These are phyloP conservation scores for Juglanconis sp. DNA, from an alignment of 2,329 filamentous ascomycete species.

Conservation along the genomic window DNA sequence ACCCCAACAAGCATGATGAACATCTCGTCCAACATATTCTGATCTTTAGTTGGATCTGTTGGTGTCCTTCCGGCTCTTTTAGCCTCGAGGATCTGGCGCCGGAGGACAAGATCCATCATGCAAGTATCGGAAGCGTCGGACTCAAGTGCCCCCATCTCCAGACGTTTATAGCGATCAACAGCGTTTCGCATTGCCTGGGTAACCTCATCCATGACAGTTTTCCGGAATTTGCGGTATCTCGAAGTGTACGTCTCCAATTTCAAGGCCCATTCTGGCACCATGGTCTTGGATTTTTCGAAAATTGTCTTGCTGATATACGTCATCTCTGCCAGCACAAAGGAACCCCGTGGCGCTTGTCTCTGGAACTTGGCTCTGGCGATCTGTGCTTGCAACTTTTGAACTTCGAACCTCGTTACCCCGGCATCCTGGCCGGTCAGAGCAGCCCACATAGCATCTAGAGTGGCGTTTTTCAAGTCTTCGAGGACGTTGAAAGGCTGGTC, in stretches of 20 bases:
- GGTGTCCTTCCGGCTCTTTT: slow-evolving; percentile 29
- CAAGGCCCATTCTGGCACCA: not conserved
- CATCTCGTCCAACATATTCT: slow-evolving; percentile 26
- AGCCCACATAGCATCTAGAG: slow-evolving; percentile 38
- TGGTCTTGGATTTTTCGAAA: not conserved
- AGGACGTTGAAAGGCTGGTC: slow-evolving; percentile 28
- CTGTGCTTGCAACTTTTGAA: slow-evolving; percentile 19
- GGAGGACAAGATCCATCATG: slow-evolving; percentile 34
- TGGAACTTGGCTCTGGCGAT: not conserved
- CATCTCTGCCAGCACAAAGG: slow-evolving; percentile 1
- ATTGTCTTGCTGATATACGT: not conserved
- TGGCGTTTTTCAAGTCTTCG: slow-evolving; percentile 32
- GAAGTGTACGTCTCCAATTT: slow-evolving; percentile 13
- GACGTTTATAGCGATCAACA: slow-evolving; percentile 19
- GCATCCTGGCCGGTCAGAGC: slow-evolving; percentile 33
- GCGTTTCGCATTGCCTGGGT: slow-evolving; percentile 22
- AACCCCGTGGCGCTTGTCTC: slow-evolving; percentile 9
- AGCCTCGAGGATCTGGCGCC: slow-evolving; percentile 30
- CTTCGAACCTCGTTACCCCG: slow-evolving; percentile 25
- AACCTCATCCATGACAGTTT: slow-evolving; percentile 22
- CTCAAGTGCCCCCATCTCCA: slow-evolving; percentile 19
- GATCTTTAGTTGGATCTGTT: slow-evolving; percentile 23
- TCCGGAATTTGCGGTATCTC: slow-evolving; percentile 20
- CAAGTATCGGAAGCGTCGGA: slow-evolving; percentile 28
- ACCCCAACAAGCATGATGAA: slow-evolving; percentile 22